Evolutionary conservation across 495 filamentous ascomycete species (phyloP), one percentile per base, ranked within the genome.

Genomic region (Opeltia flavorubescens): DNA sequence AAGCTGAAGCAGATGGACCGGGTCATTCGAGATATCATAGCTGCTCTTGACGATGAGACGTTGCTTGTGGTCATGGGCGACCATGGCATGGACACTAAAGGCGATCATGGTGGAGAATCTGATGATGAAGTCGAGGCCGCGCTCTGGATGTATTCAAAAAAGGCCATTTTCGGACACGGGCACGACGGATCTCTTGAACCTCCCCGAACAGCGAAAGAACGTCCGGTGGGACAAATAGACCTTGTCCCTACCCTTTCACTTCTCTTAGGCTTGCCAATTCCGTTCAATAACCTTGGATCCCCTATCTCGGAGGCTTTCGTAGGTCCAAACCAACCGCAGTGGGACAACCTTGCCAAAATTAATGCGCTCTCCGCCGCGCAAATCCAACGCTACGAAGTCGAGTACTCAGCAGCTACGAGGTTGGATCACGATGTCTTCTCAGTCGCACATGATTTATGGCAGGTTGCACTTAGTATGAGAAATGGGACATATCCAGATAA

Each of bases 21-120:
- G 3, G 75, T 94, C 30, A 69, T 96, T 50, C 72, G 78, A 21
- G 67, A 83, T 8, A 63, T 96, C 28, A 78, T 87, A 20, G 70
- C 74, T 2, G 67, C 68, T 7, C 61, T 96, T 11, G 89, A 94
- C 55, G 84, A 95, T 34, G 64, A 84, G 27, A 96, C 91, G 2
- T 65, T 98, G 24, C 66, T 98, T 39, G 81, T 98, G 13, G 84
- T 96, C 13, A 94, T 98, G 86, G 91, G 91, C 8, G 91, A 98
- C 60, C 91, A 98, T 61, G 91, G 91, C 7, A 98, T 98, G 91
- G 91, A 98, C 63, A 67, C 72, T 21, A 98, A 98, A 65, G 91
- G 91, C 5, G 91, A 98, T 56, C 91, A 98, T 56, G 91, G 91
- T 34, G 91, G 91, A 36, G 91, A 98, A 64, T 95, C 88, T 11